These are phyloP conservation scores for Talaromyces liani DNA, from an alignment of 495 filamentous ascomycete species.

Conservation along the genomic window DNA sequence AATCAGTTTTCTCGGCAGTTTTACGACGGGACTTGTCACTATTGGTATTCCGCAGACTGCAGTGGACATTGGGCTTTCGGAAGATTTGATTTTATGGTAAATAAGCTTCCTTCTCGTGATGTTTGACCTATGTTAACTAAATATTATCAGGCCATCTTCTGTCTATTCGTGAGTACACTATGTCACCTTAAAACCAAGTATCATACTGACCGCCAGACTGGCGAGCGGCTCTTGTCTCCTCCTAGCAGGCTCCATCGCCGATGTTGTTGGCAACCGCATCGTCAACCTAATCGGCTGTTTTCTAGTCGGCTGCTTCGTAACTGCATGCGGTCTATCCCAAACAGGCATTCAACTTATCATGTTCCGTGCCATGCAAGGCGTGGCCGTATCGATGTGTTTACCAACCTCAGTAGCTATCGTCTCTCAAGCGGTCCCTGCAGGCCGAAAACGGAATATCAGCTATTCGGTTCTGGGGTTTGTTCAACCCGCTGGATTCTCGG, in stretches of 20 bases:
- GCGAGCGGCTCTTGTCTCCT: slow-evolving; percentile 42
- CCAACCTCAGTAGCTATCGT: slow-evolving; percentile 45
- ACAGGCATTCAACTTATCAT: slow-evolving; percentile 42
- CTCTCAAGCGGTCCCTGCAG: slow-evolving; percentile 32
- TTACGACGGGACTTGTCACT: slow-evolving; percentile 35
- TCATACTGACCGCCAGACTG: slow-evolving; percentile 21
- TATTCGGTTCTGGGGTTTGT: slow-evolving; percentile 45
- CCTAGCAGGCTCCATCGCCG: slow-evolving; percentile 42
- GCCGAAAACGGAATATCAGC: slow-evolving; percentile 40
- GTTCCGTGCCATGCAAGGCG: slow-evolving; percentile 43
- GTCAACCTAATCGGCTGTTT: slow-evolving; percentile 40
- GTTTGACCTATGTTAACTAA: not conserved
- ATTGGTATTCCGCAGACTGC: slow-evolving; percentile 42
- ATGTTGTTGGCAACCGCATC: slow-evolving; percentile 37
- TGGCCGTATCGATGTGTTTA: slow-evolving; percentile 41
- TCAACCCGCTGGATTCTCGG: slow-evolving; percentile 43
- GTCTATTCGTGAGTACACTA: slow-evolving; percentile 4
- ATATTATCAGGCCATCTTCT: slow-evolving; percentile 1
- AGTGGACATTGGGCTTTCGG: slow-evolving; percentile 25
- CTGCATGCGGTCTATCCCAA: slow-evolving; percentile 37
- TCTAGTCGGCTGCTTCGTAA: slow-evolving; percentile 32
- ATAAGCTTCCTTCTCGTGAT: slow-evolving; percentile 16
- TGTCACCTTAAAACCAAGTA: not conserved
- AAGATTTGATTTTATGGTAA: slow-evolving; percentile 39
- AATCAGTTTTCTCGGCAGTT: slow-evolving; percentile 28